A percentile compares a stretch with the other conserved stretches of the same genome.
Conservation (phyloP, 148 eudicot species). For the Polygonum maritimum region DNA sequence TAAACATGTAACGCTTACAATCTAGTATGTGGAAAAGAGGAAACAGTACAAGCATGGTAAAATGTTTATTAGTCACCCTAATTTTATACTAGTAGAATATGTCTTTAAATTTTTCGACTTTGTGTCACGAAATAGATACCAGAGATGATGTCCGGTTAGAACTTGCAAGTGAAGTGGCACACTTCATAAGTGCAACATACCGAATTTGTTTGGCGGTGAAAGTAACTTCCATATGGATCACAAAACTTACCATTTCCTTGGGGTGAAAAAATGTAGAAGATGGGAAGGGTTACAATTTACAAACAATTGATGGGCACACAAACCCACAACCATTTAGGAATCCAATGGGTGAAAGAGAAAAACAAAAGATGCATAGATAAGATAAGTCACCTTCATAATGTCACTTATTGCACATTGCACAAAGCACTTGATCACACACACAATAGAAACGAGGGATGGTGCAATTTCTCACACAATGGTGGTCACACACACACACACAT, state of each 20-base stretch:
- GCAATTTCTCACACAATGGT: background rate
- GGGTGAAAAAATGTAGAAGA: background rate
- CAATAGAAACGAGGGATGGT: background rate
- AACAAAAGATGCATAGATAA: background rate
- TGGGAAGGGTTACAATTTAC: background rate
- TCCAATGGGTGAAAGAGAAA: background rate
- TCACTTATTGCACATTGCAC: slow-evolving; percentile 3
- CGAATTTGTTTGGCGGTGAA: background rate
- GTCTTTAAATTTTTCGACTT: no score
- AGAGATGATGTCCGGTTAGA: no score
- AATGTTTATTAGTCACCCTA: no score
- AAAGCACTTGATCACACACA: background rate
- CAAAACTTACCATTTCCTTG: background rate
- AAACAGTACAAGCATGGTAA: no score
- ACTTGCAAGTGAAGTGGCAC: no score
- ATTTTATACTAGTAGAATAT: no score
- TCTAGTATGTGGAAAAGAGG: no score
- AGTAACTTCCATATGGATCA: background rate
- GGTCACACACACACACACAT: background rate
- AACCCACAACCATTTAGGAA: background rate
- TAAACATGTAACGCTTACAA: no score
- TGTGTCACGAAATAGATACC: no score
- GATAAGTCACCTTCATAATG: slow-evolving; percentile 5
- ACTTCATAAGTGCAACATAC: background rate
- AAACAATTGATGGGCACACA: background rate